Base-by-base conservation (phyloP, 345 rosid genomes). In the Camelina hispida region DNA sequence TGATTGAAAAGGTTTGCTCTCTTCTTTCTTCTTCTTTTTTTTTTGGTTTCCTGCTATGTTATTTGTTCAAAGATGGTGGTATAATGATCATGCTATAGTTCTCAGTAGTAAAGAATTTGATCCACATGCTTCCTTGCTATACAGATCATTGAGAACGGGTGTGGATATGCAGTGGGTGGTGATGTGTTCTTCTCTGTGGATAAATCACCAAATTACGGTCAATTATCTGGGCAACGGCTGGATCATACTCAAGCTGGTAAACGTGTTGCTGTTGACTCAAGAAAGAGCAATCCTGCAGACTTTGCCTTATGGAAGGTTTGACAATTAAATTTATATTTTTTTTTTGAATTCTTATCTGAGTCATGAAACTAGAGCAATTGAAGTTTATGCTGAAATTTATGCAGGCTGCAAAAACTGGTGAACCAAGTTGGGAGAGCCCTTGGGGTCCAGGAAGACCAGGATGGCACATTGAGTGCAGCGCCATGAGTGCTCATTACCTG, bases 141-240 rank as follows among this genome's bases (percentile, higher is more conserved):
- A 77, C 86, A 88, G 97, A 90, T 88, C 42, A 87, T 92, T 38
- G 68, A 83, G 43, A 90, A 90, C 9, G 94, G 64, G 52, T 84
- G 44, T 68, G 97, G 86, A 12, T 90, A 86, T 62, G 75, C 22
- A 12, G 91, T 85, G 65, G 89, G 76, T 5, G 94, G 91, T 23
- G 93, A 89, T 76, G 92, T 89, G 68, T 89, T 83, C 78, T 91
- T 88, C 70, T 40, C 90, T 9, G 91, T 88, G 10, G 90, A 87
- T 13, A 85, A 76, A 43, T 87, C 82, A 60, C 85, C 89, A 14
- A 79, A 89, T 48, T 91, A 91, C 57, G 93, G 96, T 12, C 80
- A 78, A 66, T 76, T 88, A 47, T 88, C 91, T 1, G 86, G 90
- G 23, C 90, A 87, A 79, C 79, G 61, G 72, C 63, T 85, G 60